Evolutionary conservation across 495 filamentous ascomycete species (phyloP), one percentile per base, ranked within the genome.

Genomic region (Podospora pseudoanserina): DNA sequence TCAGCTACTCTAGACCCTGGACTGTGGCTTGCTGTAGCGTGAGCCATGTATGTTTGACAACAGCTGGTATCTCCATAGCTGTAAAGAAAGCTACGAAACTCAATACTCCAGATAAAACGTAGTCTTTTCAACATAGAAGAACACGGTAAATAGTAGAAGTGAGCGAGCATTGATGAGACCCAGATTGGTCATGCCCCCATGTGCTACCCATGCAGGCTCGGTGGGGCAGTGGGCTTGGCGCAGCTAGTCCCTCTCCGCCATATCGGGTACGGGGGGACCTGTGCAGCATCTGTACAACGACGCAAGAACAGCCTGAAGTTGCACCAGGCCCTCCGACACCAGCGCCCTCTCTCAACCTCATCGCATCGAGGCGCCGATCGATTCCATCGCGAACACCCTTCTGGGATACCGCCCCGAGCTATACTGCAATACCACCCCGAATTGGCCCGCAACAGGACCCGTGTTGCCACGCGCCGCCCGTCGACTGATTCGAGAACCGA

Each of bases 221-320:
- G 49, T 65, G 49, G 61, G 55, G 55, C n/a, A 26, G 26, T 13
- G 34, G 39, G 9, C 68, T 67, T 70, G 68, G 68, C 60, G 19
- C 11, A 34, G 39, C 39, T 49, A 49, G 39, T 49, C 39, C 5
- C 39, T 49, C 39, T 39, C 53, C 55, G 44, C 59, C 59, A 30
- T 61, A 61, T 61, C 59, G 59, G 59, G 59, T 61, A 32, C 26
- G 26, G 59, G 59, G 59, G 59, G 59, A n/a, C 23, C 59, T 61
- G 59, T 20, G 59, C 59, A 61, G 59, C 59, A 61, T 61, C 59
- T 61, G 59, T 61, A 61, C 39, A 49, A 55, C 67, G 23, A 67
- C 60, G 39, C 53, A 54, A 57, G 23, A 60, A 63, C 13, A 28
- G 69, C 69, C 66, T 68, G 69, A 66, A 68, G 66, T 71, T 68